Conservation (phyloP, 345 rosid genomes). For the Hibiscus syriacus region DNA sequence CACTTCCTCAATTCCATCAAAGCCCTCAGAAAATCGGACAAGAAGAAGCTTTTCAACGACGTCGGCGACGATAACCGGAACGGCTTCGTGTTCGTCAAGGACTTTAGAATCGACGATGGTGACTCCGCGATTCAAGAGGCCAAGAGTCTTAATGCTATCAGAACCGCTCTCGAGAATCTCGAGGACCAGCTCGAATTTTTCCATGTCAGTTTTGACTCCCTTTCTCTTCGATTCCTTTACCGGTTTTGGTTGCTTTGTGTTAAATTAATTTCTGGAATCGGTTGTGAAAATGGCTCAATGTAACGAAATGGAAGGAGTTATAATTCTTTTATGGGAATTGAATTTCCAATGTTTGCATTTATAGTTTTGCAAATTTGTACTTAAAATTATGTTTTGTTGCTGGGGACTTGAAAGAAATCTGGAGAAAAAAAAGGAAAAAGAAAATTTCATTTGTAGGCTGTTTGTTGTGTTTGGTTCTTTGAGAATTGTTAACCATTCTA, state of each 20-base stretch:
- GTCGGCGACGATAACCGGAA: constrained; percentile 32
- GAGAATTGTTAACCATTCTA: background rate
- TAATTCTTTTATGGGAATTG: background rate
- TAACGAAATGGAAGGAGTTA: background rate
- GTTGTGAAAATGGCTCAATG: too few species aligned
- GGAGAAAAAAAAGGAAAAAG: background rate
- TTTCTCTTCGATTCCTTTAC: background rate
- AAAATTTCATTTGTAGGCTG: background rate
- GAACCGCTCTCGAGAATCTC: constrained; percentile 89
- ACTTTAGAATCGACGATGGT: constrained; percentile 38
- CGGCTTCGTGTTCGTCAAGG: constrained; percentile 83
- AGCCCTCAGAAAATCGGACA: constrained; percentile 29
- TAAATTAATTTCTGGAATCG: too few species aligned
- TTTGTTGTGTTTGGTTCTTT: background rate
- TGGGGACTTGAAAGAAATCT: background rate
- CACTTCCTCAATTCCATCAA: constrained; percentile 71
- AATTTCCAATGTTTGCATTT: background rate
- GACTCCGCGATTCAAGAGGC: constrained; percentile 73
- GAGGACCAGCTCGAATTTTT: constrained; percentile 95
- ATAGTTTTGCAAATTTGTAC: background rate
- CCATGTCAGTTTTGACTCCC: constrained; percentile 45
- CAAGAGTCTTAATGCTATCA: constrained; percentile 76
- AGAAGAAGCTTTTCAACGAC: constrained; percentile 30
- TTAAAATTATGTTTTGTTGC: background rate
- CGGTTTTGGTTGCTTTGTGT: background rate